Evolutionary conservation across 1,284 basidiomycete genomes (phyloP).

Genomic region (Austropuccinia psidii): DNA sequence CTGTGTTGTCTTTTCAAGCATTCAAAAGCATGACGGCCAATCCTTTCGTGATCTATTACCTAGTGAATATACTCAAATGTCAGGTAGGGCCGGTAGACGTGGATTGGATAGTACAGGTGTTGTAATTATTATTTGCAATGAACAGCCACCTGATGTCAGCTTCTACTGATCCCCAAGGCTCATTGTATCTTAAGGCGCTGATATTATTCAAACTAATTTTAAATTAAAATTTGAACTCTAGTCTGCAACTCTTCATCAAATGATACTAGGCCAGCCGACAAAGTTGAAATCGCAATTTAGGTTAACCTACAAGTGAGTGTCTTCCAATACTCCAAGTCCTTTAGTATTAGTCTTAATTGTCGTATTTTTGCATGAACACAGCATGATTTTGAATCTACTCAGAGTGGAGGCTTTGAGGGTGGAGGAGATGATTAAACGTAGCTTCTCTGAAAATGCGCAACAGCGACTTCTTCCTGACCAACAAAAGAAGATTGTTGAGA

Average conservation of each 20-base stretch:
- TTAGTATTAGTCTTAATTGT: too few species aligned
- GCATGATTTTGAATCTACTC: constrained; percentile 92
- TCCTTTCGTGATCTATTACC: constrained; percentile 67
- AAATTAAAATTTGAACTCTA: constrained; percentile 44
- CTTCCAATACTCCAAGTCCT: too few species aligned
- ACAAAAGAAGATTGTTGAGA: constrained; percentile 75
- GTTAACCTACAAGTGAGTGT: constrained; percentile 71
- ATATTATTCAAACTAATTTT: not conserved
- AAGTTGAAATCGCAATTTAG: constrained; percentile 96
- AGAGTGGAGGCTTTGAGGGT: constrained; percentile 93
- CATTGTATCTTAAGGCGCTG: not conserved
- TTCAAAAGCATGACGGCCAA: constrained; percentile 90
- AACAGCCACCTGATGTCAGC: constrained; percentile 75
- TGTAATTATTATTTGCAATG: constrained; percentile 75
- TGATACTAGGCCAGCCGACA: constrained; percentile 87
- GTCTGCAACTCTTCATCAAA: constrained; percentile 67
- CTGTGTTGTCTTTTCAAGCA: constrained; percentile 91
- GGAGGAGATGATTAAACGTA: constrained; percentile 99
- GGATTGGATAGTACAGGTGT: constrained; percentile 93
- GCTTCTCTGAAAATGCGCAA: constrained; percentile 95
- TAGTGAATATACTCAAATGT: constrained; percentile 78
- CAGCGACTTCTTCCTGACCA: constrained; percentile 88
- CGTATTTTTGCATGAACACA: not conserved
- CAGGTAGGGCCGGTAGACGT: constrained; percentile 90
- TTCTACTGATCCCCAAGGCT: not conserved